Evolutionary conservation across 2,329 filamentous ascomycete genomes (phyloP), one percentile per base, ranked within the genome.

Genomic region (Neofusicoccum umdonicola): DNA sequence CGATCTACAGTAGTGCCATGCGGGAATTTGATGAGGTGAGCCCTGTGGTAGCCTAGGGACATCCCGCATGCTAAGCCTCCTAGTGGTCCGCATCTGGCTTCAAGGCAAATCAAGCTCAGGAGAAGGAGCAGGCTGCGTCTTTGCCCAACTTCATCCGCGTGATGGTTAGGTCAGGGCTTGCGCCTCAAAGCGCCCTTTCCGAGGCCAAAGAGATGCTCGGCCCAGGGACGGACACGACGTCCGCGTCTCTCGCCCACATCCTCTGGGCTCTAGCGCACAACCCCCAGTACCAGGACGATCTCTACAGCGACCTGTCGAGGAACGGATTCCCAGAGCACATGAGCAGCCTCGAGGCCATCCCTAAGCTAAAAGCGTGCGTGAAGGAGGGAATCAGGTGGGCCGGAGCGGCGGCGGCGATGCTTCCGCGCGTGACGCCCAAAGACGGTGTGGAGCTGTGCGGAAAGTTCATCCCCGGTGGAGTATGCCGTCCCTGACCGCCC

Each of bases 191-290:
- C 41, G 56, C 56, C 11, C 17, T 58, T 5, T 47, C 56, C 9
- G 56, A 58, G 31, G 41, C 42, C 7, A 47, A 58, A 34, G 42
- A 58, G n/a, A 58, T 58, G 56, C 56, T 58, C 8, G 56, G 56
- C 3, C 56, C 56, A 0, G 56, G 56, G 2, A 58, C 56, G 3
- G 56, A 58, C 6, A 58, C 56, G 15, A 47, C 56, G 8, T 58
- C 56, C 13, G 41, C 56, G 5, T 47, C 56, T 5, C 56, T 58
- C 8, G 56, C 56, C 2, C 56, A 58, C 15, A 47, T 58, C 9
- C n/a, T 58, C 3, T 58, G 56, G 56, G 56, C 56, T 9, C 27
- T 58, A 15, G 56, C 56, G 11, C 56, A 58, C 31, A 47, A 58
- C n/a, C 19, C 12, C 11, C n/a, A 15, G 41, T 58, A 35, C 42